Evolutionary conservation across 495 filamentous ascomycete genomes (phyloP), one percentile per base, ranked within the genome.

Genomic region (Halenospora varia): DNA sequence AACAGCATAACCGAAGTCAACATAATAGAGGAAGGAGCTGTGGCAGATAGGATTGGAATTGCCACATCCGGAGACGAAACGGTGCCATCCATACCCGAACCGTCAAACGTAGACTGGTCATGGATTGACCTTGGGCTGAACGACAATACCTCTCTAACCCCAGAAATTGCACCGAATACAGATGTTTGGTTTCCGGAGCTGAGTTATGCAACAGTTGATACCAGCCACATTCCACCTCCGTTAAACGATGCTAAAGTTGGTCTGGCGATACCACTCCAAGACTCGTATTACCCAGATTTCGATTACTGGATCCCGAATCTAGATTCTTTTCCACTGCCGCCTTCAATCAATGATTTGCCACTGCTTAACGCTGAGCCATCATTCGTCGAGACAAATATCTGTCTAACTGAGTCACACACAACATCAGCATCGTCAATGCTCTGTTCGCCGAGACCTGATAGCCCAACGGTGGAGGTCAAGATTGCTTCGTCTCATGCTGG

Each of bases 1-100:
- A 62, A 48, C n/a, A 53, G 19, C 41, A 41, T 6, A 9, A 25
- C 11, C 40, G 17, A n/a, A 44, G n/a, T n/a, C n/a, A 53, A 22
- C 41, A 41, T 6, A 9, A 25, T 17, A 18, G 17, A n/a, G 22
- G 17, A 25, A 23, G n/a, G 13, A n/a, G 17, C 24, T 0, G 35
- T n/a, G 15, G 17, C 22, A 19, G 19, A 23, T 6, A 26, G 25
- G 2, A 49, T 25, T 41, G 35, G 29, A 35, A 4, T 35, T 35
- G 29, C 29, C 13, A 35, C 13, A 35, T 35, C 29, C 29, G 29
- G 29, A 35, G 13, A 35, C 13, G 4, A 4, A 35, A 35, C 29
- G 4, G 13, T 13, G 13, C 4, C 29, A 35, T 35, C 29, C 29
- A 35, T 35, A 35, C 29, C 29, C 29, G 29, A 35, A 35, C 4